Percentiles rank a stretch among this genome's conserved stretches.
Conservation (phyloP, 2,329 filamentous ascomycete genomes). For the Pseudocercospora musae region DNA sequence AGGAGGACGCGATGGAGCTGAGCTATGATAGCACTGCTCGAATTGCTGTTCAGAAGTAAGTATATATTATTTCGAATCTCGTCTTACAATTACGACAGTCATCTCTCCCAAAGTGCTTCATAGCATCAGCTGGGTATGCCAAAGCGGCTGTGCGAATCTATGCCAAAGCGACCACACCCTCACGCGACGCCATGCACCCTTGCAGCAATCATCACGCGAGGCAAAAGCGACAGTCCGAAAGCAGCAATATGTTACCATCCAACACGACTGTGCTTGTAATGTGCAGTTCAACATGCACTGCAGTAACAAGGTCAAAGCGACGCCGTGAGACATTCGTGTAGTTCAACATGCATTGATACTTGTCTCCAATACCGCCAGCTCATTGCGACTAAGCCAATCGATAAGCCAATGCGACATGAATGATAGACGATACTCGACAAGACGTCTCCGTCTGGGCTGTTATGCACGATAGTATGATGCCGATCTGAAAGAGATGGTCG, state of each 20-base stretch:
- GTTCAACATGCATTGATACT: neutral
- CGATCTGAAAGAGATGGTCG: neutral
- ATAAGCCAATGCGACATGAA: neutral
- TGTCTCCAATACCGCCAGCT: neutral
- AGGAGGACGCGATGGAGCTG: neutral
- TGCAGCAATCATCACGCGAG: neutral
- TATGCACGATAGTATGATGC: neutral
- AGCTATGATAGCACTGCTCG: neutral
- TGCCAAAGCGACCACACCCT: neutral
- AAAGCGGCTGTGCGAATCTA: too few relatives aligned
- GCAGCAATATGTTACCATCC: neutral
- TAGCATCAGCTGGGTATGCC: too few relatives aligned
- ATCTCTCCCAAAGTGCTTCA: too few relatives aligned
- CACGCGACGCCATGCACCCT: neutral
- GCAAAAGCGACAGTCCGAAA: slow-evolving; percentile 2
- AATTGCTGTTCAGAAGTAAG: neutral
- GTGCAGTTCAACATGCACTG: slow-evolving; percentile 2
- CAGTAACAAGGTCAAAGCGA: neutral
- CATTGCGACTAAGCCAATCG: neutral
- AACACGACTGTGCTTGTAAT: neutral
- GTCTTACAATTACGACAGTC: too few relatives aligned
- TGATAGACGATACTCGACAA: neutral
- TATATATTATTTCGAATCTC: neutral
- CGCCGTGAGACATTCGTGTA: neutral
- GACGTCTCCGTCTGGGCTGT: neutral